Base-by-base conservation (phyloP, 768 basidiomycete genomes). In the Russula sp. region DNA sequence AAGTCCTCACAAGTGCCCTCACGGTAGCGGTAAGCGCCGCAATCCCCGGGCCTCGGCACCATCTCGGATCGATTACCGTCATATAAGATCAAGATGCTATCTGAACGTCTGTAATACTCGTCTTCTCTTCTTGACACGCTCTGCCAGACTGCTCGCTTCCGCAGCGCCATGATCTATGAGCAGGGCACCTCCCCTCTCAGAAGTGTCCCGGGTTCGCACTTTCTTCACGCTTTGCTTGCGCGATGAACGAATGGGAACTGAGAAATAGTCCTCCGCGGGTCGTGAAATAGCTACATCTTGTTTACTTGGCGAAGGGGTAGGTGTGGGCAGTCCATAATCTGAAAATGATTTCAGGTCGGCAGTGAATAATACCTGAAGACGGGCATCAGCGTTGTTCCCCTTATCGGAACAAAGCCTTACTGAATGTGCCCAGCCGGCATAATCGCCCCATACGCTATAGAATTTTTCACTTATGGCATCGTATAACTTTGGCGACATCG, bases 391-490 rank as follows among this genome's bases (percentile, higher is more conserved):
- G 20, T 35, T 10, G 20, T 27, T 44, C 40, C 14, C 37, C 27
- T 37, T 45, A 55, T 14, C 20, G 48, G 44, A 20, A 20, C 22
- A 40, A 8, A 34, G 13, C 73, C 82, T 53, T 63, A 92, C 91
- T 0, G 87, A 84, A 71, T 96, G 94, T 0, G 89, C 89, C 94
- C 94, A 96, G 18, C 94, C 94, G 5, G 92, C 92, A 70, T 88
- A 85, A 2, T 84, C 78, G 9, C 91, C 92, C 94, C 94, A 97
- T 0, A 85, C 78, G 0, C 74, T 69, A 2, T 78, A 71, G 6
- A 96, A 76, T 68, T 81, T 87, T 9, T 73, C 69, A 65, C 81
- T 86, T 31, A 96, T 80, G 61, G 86, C 83, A 9, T 87, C 84
- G 69, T 95, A 94, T 18, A 94, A 71, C 66, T 83, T 86, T 0